A percentile compares a stretch with the other conserved stretches of the same genome.
These are phyloP conservation scores for Sordariomycetes sp. DNA, from an alignment of 2,329 filamentous ascomycete species.

Conservation along the genomic window DNA sequence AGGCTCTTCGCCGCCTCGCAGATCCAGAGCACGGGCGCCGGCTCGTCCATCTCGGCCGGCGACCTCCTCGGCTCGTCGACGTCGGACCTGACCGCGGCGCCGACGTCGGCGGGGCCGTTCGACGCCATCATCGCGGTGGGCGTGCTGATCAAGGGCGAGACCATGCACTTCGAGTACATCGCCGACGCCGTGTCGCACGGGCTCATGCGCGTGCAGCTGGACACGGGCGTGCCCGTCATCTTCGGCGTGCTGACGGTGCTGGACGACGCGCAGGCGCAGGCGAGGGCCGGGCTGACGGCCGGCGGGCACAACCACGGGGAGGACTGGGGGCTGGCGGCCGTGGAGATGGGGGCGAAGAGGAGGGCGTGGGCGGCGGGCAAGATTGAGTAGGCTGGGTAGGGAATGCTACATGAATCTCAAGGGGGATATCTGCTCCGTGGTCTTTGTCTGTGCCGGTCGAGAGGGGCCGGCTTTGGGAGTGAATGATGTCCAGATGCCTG, in stretches of 20 bases:
- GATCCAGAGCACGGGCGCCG: constrained; percentile 61
- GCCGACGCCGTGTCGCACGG: constrained; percentile 82
- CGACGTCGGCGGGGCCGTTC: constrained; percentile 49
- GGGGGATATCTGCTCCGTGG: too few species aligned
- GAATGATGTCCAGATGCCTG: too few species aligned
- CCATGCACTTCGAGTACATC: constrained; percentile 99
- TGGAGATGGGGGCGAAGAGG: constrained; percentile 86
- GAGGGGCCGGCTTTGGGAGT: too few species aligned
- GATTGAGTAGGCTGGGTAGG: constrained; percentile 29
- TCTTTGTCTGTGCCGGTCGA: too few species aligned
- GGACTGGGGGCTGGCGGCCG: constrained; percentile 90
- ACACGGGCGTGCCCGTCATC: constrained; percentile 78
- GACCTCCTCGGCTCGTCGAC: constrained; percentile 64
- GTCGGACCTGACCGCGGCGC: constrained; percentile 50
- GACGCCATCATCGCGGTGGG: constrained; percentile 94
- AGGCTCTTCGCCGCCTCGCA: constrained; percentile 81
- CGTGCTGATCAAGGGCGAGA: constrained; percentile 95
- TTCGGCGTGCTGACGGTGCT: constrained; percentile 89
- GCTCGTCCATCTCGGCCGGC: constrained; percentile 54
- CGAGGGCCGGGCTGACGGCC: constrained; percentile 64
- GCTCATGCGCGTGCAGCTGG: constrained; percentile 88
- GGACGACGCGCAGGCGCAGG: constrained; percentile 76
- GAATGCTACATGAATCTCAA: neutral
- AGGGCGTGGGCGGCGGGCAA: constrained; percentile 70
- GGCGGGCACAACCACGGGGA: constrained; percentile 88